Evolutionary conservation across 2,329 filamentous ascomycete species (phyloP), one percentile per base, ranked within the genome.

Genomic region (Ambrosiella xylebori): DNA sequence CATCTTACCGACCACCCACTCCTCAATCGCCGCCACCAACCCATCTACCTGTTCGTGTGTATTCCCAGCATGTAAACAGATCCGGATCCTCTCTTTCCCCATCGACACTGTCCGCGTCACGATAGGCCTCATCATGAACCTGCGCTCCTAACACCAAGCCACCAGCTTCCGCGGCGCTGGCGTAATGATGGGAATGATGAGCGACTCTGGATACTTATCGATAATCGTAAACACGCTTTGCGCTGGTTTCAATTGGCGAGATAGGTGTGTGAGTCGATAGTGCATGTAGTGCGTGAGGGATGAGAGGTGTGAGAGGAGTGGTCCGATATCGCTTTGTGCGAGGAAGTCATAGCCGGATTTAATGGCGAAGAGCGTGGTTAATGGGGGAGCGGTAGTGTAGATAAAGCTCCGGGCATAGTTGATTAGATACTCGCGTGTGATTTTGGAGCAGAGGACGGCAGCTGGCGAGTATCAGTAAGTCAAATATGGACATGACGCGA

Each of bases 371-470:
- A 86, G 72, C 1, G 76, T 74, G 0, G 82, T 78, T 45, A 80
- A 79, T 0, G 80, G 76, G 69, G 86, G 75, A 37, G 83, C 82
- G 0, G 84, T 88, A 0, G 84, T 87, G 66, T 87, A 89, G 57
- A 88, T 87, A 47, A 88, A 69, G 1, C 78, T 81, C n/a, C 84
- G 78, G 0, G 85, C 84, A 64, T 88, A 88, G 65, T 89, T 88
- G 67, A 88, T 77, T 56, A 88, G 72, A 62, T 87, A 88, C 1
- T 78, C 69, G 27, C 82, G 72, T 0, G 80, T 77, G 0, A 76
- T 68, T 0, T 74, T 67, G 1, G 80, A 79, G 65, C 82, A 86
- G 0, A 88, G 71, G 1, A 88, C 70, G 17, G 82, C 82, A 19
- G 67, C 66, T 67, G 49, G 38, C 56, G 54, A 54, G 49, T n/a